Conservation (phyloP, 75 land plant species). For the Sequoia sempervirens region DNA sequence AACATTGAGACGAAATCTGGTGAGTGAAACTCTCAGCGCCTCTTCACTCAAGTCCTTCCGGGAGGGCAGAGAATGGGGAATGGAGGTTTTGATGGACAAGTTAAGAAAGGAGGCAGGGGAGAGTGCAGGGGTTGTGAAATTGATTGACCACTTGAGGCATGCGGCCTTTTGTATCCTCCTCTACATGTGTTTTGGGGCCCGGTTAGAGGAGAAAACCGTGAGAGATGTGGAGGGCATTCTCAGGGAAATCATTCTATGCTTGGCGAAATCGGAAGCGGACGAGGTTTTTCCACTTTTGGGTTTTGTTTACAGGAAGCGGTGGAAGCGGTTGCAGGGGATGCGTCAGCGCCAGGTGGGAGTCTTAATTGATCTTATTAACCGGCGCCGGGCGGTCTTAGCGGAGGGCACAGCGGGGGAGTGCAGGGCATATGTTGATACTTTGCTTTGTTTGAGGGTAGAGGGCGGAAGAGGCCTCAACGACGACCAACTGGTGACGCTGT, state of each 20-base stretch:
- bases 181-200: constrained; percentile 23
- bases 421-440: constrained; percentile 13
- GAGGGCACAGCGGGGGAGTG: neutral
- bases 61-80: constrained; percentile 8
- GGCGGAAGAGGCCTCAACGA: constrained; percentile 1
- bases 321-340: neutral
- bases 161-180: constrained; percentile 18
- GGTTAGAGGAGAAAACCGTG: constrained; percentile 9
- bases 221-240: constrained; percentile 1
- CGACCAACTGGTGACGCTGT: constrained; percentile 14
- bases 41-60: constrained; percentile 9
- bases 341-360: constrained; percentile 8
- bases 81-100: neutral
- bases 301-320: neutral
- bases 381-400: neutral
- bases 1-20: constrained; percentile 28
- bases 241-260: neutral
- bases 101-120: neutral
- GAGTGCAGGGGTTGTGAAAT: constrained; percentile 8
- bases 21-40: constrained; percentile 18
- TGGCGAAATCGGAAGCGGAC: neutral
- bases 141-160: constrained; percentile 5
- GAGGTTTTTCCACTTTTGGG: neutral
- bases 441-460: neutral
- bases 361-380: constrained; percentile 11